Evolutionary conservation across 352 stramenopile genomes (phyloP).

Genomic region (Phytophthora europaea): DNA sequence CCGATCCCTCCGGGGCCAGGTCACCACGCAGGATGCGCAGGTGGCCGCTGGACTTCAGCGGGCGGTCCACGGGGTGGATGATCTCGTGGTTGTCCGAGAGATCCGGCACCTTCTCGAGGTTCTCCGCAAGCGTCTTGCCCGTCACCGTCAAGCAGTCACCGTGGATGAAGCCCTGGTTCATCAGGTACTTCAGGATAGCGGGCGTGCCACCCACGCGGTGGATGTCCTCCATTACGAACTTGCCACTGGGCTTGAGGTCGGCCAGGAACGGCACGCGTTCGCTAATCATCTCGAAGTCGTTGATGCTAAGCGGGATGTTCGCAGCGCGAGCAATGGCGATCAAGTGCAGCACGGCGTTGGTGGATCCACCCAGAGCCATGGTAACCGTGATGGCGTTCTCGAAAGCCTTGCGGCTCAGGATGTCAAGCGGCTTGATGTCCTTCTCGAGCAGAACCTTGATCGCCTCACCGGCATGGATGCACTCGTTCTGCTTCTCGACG

Average conservation of each 20-base stretch:
- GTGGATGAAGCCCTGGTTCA: constrained; percentile 97
- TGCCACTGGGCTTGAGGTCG: constrained; percentile 98
- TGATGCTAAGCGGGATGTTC: constrained; percentile 93
- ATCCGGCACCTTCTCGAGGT: constrained; percentile 94
- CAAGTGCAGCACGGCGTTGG: constrained; percentile 98
- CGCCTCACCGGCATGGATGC: constrained; percentile 84
- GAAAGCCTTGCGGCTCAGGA: constrained; percentile 97
- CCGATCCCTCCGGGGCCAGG: constrained; percentile 95
- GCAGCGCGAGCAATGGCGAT: constrained; percentile 98
- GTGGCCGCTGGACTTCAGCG: constrained; percentile 94
- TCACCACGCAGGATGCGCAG: constrained; percentile 98
- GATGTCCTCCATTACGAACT: constrained; percentile 99
- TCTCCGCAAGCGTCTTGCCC: constrained; percentile 98
- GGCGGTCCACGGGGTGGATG: constrained; percentile 95
- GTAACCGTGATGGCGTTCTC: constrained; percentile 99
- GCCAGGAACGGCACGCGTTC: constrained; percentile 97
- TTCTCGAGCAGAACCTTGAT: constrained; percentile 94
- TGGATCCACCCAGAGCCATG: constrained; percentile 98
- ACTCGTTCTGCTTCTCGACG: constrained; percentile 95
- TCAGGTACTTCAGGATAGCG: constrained; percentile 98
- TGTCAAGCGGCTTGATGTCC: constrained; percentile 98
- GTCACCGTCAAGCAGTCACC: constrained; percentile 98
- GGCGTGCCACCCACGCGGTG: constrained; percentile 97
- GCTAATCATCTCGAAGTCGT: constrained; percentile 98
- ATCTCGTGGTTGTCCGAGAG: constrained; percentile 98